Evolutionary conservation across 768 basidiomycete species (phyloP), one percentile per base, ranked within the genome.

Genomic region (Mycena vitilis): DNA sequence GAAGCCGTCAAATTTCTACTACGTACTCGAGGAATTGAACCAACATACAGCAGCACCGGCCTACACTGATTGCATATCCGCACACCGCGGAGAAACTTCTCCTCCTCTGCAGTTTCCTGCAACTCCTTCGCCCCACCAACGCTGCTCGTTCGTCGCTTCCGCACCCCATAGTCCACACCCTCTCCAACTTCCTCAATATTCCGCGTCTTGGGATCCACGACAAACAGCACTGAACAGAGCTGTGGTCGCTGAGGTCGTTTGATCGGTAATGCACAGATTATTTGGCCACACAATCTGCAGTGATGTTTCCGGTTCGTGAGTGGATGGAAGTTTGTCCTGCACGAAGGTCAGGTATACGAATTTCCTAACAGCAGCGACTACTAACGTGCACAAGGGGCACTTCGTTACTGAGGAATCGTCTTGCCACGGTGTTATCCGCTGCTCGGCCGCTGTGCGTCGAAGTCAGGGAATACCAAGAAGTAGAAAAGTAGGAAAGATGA

Each of bases 261-360:
- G 13, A 90, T 82, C 0, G 95, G 95, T 6, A 98, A 84, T 1
- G 96, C 92, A 75, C 97, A 99, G 15, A 98, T 89, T 47, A 98
- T 93, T 63, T 91, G 85, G 0, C 97, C 97, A 72, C 97, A 99
- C 16, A 98, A 82, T 11, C 97, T 90, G 76, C 97, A 99, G 75
- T 99, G 97, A 73, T 99, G 97, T 80, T 97, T 97, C 16, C 97
- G 89, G 72, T 95, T 97, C 1, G 95, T 94, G 4, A 99, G 80
- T 0, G 94, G 88, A 75, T 96, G 93, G 76, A 99, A 99, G 2
- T 91, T 88, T 57, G 87, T 85, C 71, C 88, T 89, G 64, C 52
- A 38, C 47, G 49, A 15, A 37, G 48, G 52, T 51, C 55, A 48
- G 48, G 53, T 15, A 11, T 67, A 49, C 16, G 2, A 0, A 37